Evolutionary conservation across 768 basidiomycete species (phyloP).

Genomic region (Phaeotremella skinneri): DNA sequence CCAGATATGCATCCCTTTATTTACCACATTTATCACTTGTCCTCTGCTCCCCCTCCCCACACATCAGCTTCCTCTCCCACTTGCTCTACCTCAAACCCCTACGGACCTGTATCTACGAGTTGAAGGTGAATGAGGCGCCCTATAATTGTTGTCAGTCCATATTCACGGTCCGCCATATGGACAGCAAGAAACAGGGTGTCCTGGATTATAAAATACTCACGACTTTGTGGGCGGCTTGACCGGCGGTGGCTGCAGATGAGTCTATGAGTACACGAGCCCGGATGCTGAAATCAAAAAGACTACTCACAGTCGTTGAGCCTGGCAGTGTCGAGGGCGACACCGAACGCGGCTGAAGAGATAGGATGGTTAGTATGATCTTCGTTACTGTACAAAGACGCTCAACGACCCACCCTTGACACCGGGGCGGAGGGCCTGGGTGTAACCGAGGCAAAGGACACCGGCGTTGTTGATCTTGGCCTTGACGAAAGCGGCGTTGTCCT

Average conservation of each 20-base stretch:
- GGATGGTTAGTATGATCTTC: neutral
- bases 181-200: no score
- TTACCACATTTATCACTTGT: no score
- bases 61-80: no score
- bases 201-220: constrained; percentile 33
- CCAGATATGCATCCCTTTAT: no score
- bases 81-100: no score
- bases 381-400: neutral
- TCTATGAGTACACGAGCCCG: neutral
- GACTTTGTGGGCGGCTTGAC: constrained; percentile 53
- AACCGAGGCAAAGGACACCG: constrained; percentile 82
- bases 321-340: constrained; percentile 92
- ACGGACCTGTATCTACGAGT: no score
- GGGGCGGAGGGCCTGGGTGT: constrained; percentile 74
- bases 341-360: constrained; percentile 65
- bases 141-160: neutral
- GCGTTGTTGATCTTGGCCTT: constrained; percentile 99
- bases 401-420: constrained; percentile 31
- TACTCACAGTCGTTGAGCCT: constrained; percentile 71
- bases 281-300: no score
- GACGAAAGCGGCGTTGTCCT: constrained; percentile 84
- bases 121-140: constrained; percentile 55
- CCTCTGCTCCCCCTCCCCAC: no score
- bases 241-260: constrained; percentile 44
- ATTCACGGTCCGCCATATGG: no score